Percentiles rank a stretch among this genome's conserved stretches.
These are phyloP conservation scores for Aspergillus floridensis DNA, from an alignment of 2,329 filamentous ascomycete species.

Conservation along the genomic window DNA sequence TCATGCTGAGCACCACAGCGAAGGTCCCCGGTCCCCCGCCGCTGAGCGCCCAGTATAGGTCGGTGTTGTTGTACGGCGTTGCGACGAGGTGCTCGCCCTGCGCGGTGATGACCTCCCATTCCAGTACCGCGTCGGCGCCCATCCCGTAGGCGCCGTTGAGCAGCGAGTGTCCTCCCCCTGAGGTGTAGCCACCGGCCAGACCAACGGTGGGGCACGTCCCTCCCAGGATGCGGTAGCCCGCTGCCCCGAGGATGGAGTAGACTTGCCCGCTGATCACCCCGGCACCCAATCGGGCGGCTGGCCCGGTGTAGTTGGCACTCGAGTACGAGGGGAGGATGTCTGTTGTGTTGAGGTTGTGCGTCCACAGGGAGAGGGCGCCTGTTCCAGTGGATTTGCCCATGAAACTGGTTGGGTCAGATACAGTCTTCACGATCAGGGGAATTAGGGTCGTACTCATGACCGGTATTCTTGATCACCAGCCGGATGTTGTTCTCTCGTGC, in stretches of 20 bases:
- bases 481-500: constrained; percentile 24
- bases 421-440: too few species aligned
- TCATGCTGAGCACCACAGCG: constrained; percentile 43
- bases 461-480: constrained; percentile 41
- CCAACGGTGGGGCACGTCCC: constrained; percentile 57
- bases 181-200: constrained; percentile 57
- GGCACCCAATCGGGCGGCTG: constrained; percentile 54
- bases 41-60: constrained; percentile 21
- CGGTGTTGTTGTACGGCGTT: constrained; percentile 14
- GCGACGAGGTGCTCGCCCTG: constrained; percentile 21
- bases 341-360: constrained; percentile 28
- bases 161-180: constrained; percentile 57
- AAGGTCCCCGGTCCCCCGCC: constrained; percentile 21
- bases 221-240: constrained; percentile 52
- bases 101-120: constrained; percentile 49
- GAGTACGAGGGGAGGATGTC: constrained; percentile 33
- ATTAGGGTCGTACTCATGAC: constrained; percentile 39
- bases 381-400: constrained; percentile 53
- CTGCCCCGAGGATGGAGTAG: constrained; percentile 48
- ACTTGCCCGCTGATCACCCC: constrained; percentile 47
- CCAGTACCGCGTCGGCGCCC: constrained; percentile 52
- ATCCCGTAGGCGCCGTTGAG: constrained; percentile 51
- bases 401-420: too few species aligned
- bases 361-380: constrained; percentile 42
- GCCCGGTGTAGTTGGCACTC: constrained; percentile 47